Base-by-base conservation (phyloP, 805 yeast genomes). In the Cyberlindnera saturnus region DNA sequence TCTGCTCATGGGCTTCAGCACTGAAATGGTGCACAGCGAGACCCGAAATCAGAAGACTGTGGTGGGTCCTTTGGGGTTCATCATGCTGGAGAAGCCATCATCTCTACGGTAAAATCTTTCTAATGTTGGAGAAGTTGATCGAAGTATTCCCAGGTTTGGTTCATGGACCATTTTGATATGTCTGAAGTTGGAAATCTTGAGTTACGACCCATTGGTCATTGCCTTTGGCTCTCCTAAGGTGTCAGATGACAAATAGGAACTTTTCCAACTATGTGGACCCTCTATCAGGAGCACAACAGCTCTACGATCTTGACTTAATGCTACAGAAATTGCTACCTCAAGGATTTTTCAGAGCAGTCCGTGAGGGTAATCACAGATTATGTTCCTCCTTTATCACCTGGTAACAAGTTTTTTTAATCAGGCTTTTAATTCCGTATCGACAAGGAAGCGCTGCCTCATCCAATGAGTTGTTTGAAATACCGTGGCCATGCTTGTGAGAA, bases 191-290 rank as follows among this genome's bases (percentile, higher is more conserved):
- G 66, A 74, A 38, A 51, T 79, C 14, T 48, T 76, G 60, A 87
- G 84, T 0, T 65, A 64, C 45, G 59, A 72, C n/a, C 82, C 84
- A 0, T 58, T 74, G 36, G 74, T 84, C 1, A 60, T 82, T 18
- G 69, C 85, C 0, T 79, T 67, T 62, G 95, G 83, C 1, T 71
- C 77, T n/a, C 91, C 93, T 0, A 79, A 76, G 48, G 69, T 85
- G 19, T 85, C 86, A 76, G 48, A 68, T 85, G 19, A 85, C 86
- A 4, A 80, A 82, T 55, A 48, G 45, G 2, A 59, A 62, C 2
- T 66, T 83, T 56, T 66, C 74, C 14, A 56, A 62, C 32, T 81
- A 77, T 70, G 71, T 81, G 41, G 81, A 85, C 56, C 40, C 50
- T 0, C 38, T 74, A 6, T 80, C 79, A 48, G 55, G 65, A 10